Evolutionary conservation across 495 filamentous ascomycete genomes (phyloP).

Genomic region (Penicillium riverlandense): DNA sequence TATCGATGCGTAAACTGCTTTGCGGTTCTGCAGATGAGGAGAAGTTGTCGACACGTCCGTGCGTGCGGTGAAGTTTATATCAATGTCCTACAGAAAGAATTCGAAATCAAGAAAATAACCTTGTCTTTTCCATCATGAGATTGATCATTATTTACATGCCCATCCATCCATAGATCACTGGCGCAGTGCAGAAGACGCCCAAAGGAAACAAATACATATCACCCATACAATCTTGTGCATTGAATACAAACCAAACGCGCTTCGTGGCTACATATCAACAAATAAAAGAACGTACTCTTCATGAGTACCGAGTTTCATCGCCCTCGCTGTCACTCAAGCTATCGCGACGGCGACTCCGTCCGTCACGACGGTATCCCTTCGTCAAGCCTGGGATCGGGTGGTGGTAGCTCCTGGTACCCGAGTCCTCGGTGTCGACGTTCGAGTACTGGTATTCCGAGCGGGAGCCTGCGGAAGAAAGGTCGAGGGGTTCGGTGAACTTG

Average conservation of each 20-base stretch:
- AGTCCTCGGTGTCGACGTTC: constrained; percentile 46
- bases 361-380: constrained; percentile 39
- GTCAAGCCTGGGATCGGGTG: constrained; percentile 72
- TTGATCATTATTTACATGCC: no score
- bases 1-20: no score
- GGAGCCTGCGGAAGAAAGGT: constrained; percentile 37
- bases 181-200: no score
- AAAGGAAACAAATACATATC: no score
- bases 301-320: constrained; percentile 22
- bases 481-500: constrained; percentile 52
- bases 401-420: constrained; percentile 74
- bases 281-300: constrained; percentile 6
- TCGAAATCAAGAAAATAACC: no score
- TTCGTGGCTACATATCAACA: constrained; percentile 5
- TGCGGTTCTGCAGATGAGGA: no score
- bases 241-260: neutral
- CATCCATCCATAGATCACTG: no score
- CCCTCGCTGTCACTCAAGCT: constrained; percentile 52
- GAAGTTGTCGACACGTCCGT: no score
- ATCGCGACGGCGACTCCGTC: constrained; percentile 31
- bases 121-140: no score
- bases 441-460: constrained; percentile 41
- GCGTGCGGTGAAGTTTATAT: no score
- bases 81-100: no score
- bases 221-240: neutral